A percentile compares a stretch with the other conserved stretches of the same genome.
Conservation (phyloP, 257 asterid species). For the Ligustrum vulgare region DNA sequence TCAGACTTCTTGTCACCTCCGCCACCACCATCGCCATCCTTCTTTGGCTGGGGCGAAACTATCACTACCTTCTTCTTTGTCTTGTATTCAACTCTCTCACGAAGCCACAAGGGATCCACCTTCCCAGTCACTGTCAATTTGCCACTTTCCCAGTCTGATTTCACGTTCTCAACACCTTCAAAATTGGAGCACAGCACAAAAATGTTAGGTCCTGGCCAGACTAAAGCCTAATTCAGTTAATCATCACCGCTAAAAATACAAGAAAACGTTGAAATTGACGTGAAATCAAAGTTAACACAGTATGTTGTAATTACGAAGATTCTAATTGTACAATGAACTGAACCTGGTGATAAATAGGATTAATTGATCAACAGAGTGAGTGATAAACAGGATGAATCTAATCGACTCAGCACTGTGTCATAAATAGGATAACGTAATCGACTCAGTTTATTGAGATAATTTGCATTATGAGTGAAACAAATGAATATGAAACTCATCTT, state of each 20-base stretch:
- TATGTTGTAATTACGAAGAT: not conserved
- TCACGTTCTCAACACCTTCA: slow-evolving; percentile 83
- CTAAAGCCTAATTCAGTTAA: slow-evolving; percentile 1
- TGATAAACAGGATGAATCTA: not conserved
- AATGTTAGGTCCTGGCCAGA: slow-evolving; percentile 18
- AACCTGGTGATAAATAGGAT: not conserved
- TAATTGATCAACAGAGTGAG: not conserved
- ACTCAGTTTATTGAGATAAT: not conserved
- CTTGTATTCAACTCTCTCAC: slow-evolving; percentile 61
- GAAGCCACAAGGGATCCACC: slow-evolving; percentile 73
- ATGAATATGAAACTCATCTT: not conserved
- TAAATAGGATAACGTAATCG: not conserved
- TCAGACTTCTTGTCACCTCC: slow-evolving; percentile 17
- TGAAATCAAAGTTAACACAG: not conserved
- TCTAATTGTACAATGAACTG: not conserved
- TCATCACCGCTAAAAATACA: not conserved
- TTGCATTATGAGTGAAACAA: not conserved
- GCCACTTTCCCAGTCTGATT: slow-evolving; percentile 57
- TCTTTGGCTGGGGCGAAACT: slow-evolving; percentile 73
- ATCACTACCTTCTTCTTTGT: slow-evolving; percentile 90
- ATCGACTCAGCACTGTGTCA: not conserved
- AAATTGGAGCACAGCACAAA: slow-evolving; percentile 25
- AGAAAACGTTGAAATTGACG: slow-evolving; percentile 1
- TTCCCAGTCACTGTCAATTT: slow-evolving; percentile 83
- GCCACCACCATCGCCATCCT: slow-evolving; percentile 23